phyloP scores from a whole-genome alignment of 75 land plant genomes.

The Pseudotsuga menziesii region DNA sequence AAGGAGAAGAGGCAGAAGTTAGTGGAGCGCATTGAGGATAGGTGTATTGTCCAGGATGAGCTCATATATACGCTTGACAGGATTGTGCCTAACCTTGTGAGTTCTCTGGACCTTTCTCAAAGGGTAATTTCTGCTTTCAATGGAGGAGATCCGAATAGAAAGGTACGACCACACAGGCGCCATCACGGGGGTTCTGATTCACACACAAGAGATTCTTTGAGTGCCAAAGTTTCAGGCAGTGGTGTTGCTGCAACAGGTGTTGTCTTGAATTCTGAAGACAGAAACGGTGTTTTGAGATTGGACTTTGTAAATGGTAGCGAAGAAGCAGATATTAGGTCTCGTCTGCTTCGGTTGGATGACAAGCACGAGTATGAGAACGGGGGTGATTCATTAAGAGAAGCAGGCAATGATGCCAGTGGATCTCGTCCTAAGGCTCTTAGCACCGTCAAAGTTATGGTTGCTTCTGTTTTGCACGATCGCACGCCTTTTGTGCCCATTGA shows the following conservation, averaged over 20 bases:
- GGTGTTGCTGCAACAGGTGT: background rate
- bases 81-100: conserved; percentile 55
- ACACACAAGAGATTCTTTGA: background rate
- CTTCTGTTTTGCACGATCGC: conserved; percentile 55
- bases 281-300: conserved; percentile 5
- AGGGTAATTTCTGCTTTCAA: conserved; percentile 51
- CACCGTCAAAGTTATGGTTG: conserved; percentile 69
- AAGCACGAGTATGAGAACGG: conserved; percentile 15
- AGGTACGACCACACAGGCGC: background rate
- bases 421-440: conserved; percentile 23
- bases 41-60: conserved; percentile 38
- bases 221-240: background rate
- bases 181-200: conserved; percentile 1
- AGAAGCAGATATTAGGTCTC: conserved; percentile 20
- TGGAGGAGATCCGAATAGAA: conserved; percentile 8
- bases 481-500: conserved; percentile 64
- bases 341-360: conserved; percentile 8
- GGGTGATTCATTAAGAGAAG: conserved; percentile 23
- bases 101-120: conserved; percentile 71
- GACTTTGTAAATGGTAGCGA: conserved; percentile 15
- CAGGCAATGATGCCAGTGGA: conserved; percentile 18
- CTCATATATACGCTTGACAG: conserved; percentile 44
- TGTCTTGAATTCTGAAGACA: background rate
- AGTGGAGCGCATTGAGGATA: conserved; percentile 37
- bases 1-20: conserved; percentile 51